These are phyloP conservation scores for Tuber umbilicatum DNA, from an alignment of 495 filamentous ascomycete genomes.

Conservation along the genomic window DNA sequence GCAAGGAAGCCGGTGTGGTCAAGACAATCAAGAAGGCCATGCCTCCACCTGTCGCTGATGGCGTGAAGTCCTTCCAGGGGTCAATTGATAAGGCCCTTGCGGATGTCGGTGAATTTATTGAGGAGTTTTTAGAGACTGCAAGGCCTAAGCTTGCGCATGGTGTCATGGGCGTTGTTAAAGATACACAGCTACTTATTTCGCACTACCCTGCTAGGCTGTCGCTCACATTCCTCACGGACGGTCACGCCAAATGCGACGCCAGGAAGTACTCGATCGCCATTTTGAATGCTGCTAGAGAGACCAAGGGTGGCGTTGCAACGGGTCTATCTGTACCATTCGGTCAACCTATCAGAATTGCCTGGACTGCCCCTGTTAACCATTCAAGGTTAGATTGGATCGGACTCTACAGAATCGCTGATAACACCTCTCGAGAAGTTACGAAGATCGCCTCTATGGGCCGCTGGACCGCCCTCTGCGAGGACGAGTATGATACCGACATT, in stretches of 20 bases:
- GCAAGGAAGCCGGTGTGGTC: conserved; percentile 80
- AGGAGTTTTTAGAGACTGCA: conserved; percentile 84
- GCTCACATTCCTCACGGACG: conserved; percentile 71
- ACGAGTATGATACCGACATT: conserved; percentile 67
- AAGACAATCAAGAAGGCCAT: conserved; percentile 81
- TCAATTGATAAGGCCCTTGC: conserved; percentile 82
- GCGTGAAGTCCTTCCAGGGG: conserved; percentile 59
- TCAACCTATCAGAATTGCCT: conserved; percentile 79
- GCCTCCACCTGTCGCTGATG: conserved; percentile 65
- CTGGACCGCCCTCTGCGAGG: conserved; percentile 75
- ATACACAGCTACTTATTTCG: conserved; percentile 80
- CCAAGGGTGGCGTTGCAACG: conserved; percentile 55
- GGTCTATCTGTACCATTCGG: conserved; percentile 82
- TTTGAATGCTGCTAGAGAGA: conserved; percentile 42
- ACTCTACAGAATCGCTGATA: conserved; percentile 89
- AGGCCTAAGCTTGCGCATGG: conserved; percentile 79
- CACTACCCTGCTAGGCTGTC: conserved; percentile 83
- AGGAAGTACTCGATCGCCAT: conserved; percentile 74
- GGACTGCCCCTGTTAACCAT: conserved; percentile 87
- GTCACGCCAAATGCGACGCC: conserved; percentile 75
- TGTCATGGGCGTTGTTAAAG: conserved; percentile 76
- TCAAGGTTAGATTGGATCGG: conserved; percentile 93
- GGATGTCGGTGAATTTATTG: conserved; percentile 76
- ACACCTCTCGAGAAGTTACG: conserved; percentile 73
- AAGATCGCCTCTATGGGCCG: conserved; percentile 78